Evolutionary conservation across 805 yeast genomes (phyloP).

Genomic region (Metschnikowia sp.): DNA sequence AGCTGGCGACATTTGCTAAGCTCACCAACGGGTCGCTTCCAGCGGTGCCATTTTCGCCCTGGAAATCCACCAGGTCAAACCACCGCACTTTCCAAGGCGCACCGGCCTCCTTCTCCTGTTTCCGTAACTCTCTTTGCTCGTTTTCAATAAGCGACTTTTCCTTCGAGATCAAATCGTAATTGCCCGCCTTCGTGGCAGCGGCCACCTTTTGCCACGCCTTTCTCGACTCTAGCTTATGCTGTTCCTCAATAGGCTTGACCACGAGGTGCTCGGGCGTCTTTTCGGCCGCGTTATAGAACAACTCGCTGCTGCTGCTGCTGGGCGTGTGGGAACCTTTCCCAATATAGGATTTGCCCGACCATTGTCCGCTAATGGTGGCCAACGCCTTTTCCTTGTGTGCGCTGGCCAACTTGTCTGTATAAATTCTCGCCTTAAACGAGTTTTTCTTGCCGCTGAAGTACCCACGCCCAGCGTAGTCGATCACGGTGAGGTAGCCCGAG

Average conservation of each 20-base stretch:
- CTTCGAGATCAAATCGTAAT: constrained; percentile 69
- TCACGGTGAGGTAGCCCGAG: constrained; percentile 65
- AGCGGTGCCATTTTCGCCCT: constrained; percentile 13
- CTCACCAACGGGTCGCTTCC: constrained; percentile 31
- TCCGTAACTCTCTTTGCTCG: constrained; percentile 78
- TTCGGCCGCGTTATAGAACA: constrained; percentile 62
- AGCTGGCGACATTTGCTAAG: constrained; percentile 44
- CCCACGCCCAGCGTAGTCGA: constrained; percentile 90
- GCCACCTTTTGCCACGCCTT: constrained; percentile 90
- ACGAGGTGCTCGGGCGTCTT: constrained; percentile 50
- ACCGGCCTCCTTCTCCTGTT: constrained; percentile 64
- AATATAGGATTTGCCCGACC: constrained; percentile 77
- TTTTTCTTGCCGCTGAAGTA: constrained; percentile 95
- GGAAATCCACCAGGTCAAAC: constrained; percentile 50
- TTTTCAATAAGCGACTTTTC: constrained; percentile 81
- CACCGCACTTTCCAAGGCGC: constrained; percentile 75
- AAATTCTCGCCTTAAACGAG: constrained; percentile 82
- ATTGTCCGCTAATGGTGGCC: constrained; percentile 83
- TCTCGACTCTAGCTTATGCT: constrained; percentile 78
- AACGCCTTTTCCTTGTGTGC: constrained; percentile 59
- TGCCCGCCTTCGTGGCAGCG: constrained; percentile 72
- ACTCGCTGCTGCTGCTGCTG: constrained; percentile 40
- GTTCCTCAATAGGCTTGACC: constrained; percentile 82
- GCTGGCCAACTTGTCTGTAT: constrained; percentile 47
- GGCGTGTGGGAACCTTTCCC: constrained; percentile 51